Evolutionary conservation across 805 yeast species (phyloP), one percentile per base, ranked within the genome.

Genomic region (Suhomyces sp.): DNA sequence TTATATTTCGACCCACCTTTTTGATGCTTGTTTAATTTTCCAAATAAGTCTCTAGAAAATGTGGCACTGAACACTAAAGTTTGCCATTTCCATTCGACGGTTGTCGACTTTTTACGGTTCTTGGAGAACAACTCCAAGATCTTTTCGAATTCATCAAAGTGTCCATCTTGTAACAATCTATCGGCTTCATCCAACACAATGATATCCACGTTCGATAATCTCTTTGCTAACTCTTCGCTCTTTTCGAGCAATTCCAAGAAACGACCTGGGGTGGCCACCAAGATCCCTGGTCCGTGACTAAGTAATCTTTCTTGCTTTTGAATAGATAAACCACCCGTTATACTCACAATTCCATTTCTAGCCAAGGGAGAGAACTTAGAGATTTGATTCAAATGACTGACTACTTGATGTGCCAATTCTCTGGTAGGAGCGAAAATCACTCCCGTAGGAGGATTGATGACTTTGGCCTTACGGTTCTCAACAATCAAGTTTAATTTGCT

Each of bases 181-280:
- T 93, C 98, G 9, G 98, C 98, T 60, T 93, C 98, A 68, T 93
- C 98, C 20, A 91, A 68, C 1, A 90, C 95, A 2, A 76, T 36
- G 6, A 69, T 63, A 37, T 74, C 79, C 4, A 76, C 65, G 10
- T 66, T 54, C 9, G 78, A 69, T 34, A 75, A 44, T 40, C 72
- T 53, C 16, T 51, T 53, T 3, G 66, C 59, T 11, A 70, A 40
- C 24, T 68, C 74, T 39, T 76, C 69, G 28, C 69, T 73, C 43
- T 79, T 81, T 57, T 86, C 87, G 13, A 83, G 44, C n/a, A 84
- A 58, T 55, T 93, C 98, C 33, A 88, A 70, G 55, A 86, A 79
- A 45, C 98, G 77, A 23, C 98, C 98, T 0, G 98, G 98, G 0
- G 98, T 93, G 2, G 96, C 96, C 24, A 93, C 91, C 10, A 93